These are phyloP conservation scores for Phanerochaete sordida DNA, from an alignment of 768 basidiomycete genomes.

Conservation along the genomic window DNA sequence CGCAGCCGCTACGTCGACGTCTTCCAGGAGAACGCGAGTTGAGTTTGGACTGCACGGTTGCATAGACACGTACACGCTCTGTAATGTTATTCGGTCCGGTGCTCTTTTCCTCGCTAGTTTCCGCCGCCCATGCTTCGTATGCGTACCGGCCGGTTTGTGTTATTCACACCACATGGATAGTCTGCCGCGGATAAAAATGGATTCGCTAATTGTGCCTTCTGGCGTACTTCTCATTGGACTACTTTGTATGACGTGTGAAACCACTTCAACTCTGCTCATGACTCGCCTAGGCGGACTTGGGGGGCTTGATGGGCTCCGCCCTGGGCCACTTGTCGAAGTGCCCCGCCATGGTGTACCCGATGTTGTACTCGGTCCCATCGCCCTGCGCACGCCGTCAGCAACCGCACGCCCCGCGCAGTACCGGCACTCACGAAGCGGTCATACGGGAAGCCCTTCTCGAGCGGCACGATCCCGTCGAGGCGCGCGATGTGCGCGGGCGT, in stretches of 20 bases:
- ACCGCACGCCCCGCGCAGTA: background rate
- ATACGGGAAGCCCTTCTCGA: conserved; percentile 43
- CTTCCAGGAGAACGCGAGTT: conserved; percentile 43
- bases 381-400: conserved; percentile 11
- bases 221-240: no score
- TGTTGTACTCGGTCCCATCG: conserved; percentile 26
- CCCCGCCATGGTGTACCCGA: background rate
- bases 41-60: background rate
- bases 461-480: conserved; percentile 37
- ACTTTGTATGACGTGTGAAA: no score
- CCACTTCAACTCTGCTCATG: no score
- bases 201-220: background rate
- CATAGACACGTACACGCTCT: background rate
- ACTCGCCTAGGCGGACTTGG: no score
- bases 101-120: background rate
- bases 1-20: conserved; percentile 89
- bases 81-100: background rate
- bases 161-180: background rate
- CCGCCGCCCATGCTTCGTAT: no score
- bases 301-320: conserved; percentile 2
- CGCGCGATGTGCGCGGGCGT: conserved; percentile 39
- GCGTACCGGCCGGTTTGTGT: background rate
- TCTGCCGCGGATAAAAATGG: background rate
- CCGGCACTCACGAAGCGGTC: conserved; percentile 24
- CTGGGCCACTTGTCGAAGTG: conserved; percentile 8